phyloP scores from a whole-genome alignment of 352 stramenopile species.

The Phytophthora tubulina region DNA sequence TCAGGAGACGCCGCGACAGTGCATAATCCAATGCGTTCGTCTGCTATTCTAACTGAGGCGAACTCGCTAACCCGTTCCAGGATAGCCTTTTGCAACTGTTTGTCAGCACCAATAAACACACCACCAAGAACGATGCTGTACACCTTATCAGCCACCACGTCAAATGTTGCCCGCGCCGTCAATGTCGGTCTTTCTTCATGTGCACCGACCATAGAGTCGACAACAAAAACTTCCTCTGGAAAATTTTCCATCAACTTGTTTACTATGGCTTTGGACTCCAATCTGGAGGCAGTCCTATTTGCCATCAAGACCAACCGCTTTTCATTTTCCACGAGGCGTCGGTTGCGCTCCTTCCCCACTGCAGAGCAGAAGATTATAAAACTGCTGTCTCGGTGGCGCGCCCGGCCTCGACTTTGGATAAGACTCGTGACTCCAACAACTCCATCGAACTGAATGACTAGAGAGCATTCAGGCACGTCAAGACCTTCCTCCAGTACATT shows the following conservation, averaged over 20 bases:
- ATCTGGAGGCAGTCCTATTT: conserved; percentile 41
- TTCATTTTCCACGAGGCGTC: conserved; percentile 69
- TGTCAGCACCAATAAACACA: conserved; percentile 31
- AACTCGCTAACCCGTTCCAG: conserved; percentile 45
- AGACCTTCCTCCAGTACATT: conserved; percentile 86
- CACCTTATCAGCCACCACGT: conserved; percentile 44
- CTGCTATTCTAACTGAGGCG: conserved; percentile 44
- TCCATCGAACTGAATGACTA: conserved; percentile 84
- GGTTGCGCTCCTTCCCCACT: conserved; percentile 48
- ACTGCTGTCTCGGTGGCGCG: conserved; percentile 59
- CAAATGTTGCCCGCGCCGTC: conserved; percentile 32
- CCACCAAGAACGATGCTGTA: conserved; percentile 58
- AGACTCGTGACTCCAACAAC: conserved; percentile 75
- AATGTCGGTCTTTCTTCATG: conserved; percentile 10
- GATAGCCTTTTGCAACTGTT: conserved; percentile 33
- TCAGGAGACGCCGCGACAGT: conserved; percentile 44
- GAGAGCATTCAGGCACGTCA: conserved; percentile 79
- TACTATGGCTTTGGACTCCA: conserved; percentile 61
- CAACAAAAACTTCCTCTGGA: conserved; percentile 10
- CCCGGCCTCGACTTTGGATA: conserved; percentile 81
- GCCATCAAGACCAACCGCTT: conserved; percentile 53
- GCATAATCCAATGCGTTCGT: conserved; percentile 56
- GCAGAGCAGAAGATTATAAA: conserved; percentile 79
- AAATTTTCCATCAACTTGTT: conserved; percentile 45
- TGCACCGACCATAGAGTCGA: not conserved